Evolutionary conservation across 768 basidiomycete species (phyloP).

Genomic region (Tephrocybe sp.): DNA sequence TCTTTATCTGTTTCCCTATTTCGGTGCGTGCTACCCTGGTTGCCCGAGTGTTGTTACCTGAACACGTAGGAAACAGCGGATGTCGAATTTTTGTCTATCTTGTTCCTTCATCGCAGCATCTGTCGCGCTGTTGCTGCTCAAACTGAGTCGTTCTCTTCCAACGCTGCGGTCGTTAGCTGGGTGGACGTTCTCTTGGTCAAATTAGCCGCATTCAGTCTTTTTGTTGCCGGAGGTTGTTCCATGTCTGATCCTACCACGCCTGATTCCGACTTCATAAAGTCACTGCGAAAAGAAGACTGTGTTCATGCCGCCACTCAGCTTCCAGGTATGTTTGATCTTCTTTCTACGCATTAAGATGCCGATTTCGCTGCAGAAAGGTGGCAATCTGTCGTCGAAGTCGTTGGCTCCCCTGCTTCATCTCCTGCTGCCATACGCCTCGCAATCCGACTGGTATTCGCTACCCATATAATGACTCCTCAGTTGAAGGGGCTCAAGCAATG

Average conservation of each 20-base stretch:
- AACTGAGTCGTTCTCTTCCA: slow-evolving; percentile 19
- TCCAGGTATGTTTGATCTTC: slow-evolving; percentile 45
- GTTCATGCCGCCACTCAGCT: slow-evolving; percentile 63
- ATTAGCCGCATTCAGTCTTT: slow-evolving; percentile 36
- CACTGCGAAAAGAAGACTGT: slow-evolving; percentile 46
- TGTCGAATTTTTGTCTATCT: slow-evolving; percentile 25
- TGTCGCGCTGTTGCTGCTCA: slow-evolving; percentile 43
- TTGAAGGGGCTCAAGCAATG: slow-evolving; percentile 26
- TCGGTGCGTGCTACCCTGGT: slow-evolving; percentile 21
- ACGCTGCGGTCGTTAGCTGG: slow-evolving; percentile 53
- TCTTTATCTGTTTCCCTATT: slow-evolving; percentile 12
- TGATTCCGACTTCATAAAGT: slow-evolving; percentile 26
- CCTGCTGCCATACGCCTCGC: slow-evolving; percentile 60
- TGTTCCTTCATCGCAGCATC: slow-evolving; percentile 52
- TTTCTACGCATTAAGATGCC: not conserved
- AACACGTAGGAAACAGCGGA: slow-evolving; percentile 21
- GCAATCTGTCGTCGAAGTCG: slow-evolving; percentile 39
- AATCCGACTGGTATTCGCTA: slow-evolving; percentile 51
- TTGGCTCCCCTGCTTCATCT: slow-evolving; percentile 51
- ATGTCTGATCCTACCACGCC: slow-evolving; percentile 22
- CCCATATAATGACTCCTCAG: slow-evolving; percentile 49
- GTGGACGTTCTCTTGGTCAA: slow-evolving; percentile 58
- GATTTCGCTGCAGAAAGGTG: slow-evolving; percentile 43
- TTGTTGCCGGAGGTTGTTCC: slow-evolving; percentile 19
- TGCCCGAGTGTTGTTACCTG: slow-evolving; percentile 9